These are phyloP conservation scores for Kwoniella mangroviensis DNA, from an alignment of 768 basidiomycete genomes.

Conservation along the genomic window DNA sequence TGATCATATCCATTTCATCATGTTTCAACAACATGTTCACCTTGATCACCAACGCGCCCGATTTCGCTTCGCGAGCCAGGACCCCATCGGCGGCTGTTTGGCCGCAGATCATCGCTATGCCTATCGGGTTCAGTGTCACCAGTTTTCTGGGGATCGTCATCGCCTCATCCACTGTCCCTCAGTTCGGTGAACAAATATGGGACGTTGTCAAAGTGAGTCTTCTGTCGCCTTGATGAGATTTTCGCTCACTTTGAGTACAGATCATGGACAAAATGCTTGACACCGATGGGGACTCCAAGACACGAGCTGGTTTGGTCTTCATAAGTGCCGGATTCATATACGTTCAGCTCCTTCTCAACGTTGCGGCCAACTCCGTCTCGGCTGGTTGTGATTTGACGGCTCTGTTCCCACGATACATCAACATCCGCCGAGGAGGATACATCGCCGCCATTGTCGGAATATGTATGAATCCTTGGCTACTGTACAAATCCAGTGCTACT, in stretches of 20 bases:
- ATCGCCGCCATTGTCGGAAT: slow-evolving; percentile 77
- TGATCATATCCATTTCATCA: slow-evolving; percentile 60
- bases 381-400: slow-evolving; percentile 84
- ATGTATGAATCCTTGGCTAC: slow-evolving; percentile 67
- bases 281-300: slow-evolving; percentile 66
- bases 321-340: slow-evolving; percentile 78
- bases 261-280: slow-evolving; percentile 72
- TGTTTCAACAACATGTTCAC: slow-evolving; percentile 82
- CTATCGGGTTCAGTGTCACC: slow-evolving; percentile 73
- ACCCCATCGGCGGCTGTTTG: slow-evolving; percentile 46
- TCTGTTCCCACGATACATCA: slow-evolving; percentile 76
- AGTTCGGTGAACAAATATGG: slow-evolving; percentile 80
- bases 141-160: slow-evolving; percentile 82
- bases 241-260: slow-evolving; percentile 9
- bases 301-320: slow-evolving; percentile 75
- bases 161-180: slow-evolving; percentile 73
- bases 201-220: slow-evolving; percentile 66
- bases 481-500: slow-evolving; percentile 72
- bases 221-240: not conserved
- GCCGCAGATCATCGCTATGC: slow-evolving; percentile 66
- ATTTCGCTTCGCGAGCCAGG: slow-evolving; percentile 48
- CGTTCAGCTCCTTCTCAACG: slow-evolving; percentile 64
- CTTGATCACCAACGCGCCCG: slow-evolving; percentile 58
- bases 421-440: slow-evolving; percentile 83
- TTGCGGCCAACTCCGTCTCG: slow-evolving; percentile 77